These are phyloP conservation scores for Opeltia flavorubescens DNA, from an alignment of 495 filamentous ascomycete genomes.

Conservation along the genomic window DNA sequence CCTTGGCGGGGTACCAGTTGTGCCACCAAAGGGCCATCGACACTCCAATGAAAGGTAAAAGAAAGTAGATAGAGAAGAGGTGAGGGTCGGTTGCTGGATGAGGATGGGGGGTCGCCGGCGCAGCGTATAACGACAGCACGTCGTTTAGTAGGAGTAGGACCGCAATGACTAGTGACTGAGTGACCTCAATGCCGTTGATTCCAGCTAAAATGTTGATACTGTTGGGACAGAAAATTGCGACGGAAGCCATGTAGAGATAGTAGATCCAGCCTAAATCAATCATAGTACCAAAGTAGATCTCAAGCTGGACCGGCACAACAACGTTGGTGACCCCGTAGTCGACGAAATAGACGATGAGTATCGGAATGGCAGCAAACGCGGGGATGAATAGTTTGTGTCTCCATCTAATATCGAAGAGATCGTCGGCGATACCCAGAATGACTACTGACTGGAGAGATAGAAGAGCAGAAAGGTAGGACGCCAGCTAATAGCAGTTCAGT, in stretches of 20 bases:
- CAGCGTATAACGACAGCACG: constrained; percentile 50
- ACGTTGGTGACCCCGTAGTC: constrained; percentile 95
- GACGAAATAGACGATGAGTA: constrained; percentile 95
- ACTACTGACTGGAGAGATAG: constrained; percentile 80
- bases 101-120: constrained; percentile 52
- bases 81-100: constrained; percentile 95
- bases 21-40: constrained; percentile 74
- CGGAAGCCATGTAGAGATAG: constrained; percentile 89
- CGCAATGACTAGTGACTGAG: constrained; percentile 85
- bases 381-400: constrained; percentile 97
- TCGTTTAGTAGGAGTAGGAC: constrained; percentile 75
- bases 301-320: constrained; percentile 73
- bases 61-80: constrained; percentile 85
- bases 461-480: constrained; percentile 87
- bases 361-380: constrained; percentile 81
- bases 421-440: constrained; percentile 86
- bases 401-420: constrained; percentile 97
- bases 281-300: constrained; percentile 68
- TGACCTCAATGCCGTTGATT: constrained; percentile 93
- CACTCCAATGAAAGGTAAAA: constrained; percentile 87
- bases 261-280: constrained; percentile 82
- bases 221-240: constrained; percentile 94
- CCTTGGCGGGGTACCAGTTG: constrained; percentile 92
- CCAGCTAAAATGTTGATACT: constrained; percentile 98
- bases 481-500: constrained; percentile 42